Evolutionary conservation across 495 filamentous ascomycete species (phyloP).

Genomic region (Neurospora sublineolata): DNA sequence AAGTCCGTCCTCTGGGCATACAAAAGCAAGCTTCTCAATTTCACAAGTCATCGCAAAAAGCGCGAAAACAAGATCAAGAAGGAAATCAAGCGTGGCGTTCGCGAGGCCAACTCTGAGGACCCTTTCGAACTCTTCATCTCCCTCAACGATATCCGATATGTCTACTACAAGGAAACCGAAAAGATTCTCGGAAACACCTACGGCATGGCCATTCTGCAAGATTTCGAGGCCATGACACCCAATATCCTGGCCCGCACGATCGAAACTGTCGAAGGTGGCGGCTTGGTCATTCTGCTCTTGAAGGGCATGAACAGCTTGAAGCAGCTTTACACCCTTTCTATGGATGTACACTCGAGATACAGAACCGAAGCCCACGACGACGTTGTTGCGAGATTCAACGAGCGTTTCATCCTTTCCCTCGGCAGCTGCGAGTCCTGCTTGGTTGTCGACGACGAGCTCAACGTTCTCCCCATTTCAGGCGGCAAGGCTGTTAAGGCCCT

Average conservation of each 20-base stretch:
- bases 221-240: constrained; percentile 95
- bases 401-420: constrained; percentile 90
- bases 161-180: constrained; percentile 99
- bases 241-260: constrained; percentile 91
- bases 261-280: constrained; percentile 95
- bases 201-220: constrained; percentile 96
- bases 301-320: constrained; percentile 97
- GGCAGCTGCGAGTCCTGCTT: constrained; percentile 90
- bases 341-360: constrained; percentile 97
- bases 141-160: constrained; percentile 93
- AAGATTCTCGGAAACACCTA: constrained; percentile 98
- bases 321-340: constrained; percentile 91
- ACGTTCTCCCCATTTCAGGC: constrained; percentile 93
- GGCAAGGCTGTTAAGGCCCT: constrained; percentile 83
- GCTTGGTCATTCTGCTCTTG: constrained; percentile 76
- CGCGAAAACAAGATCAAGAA: constrained; percentile 95
- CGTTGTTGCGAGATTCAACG: constrained; percentile 93
- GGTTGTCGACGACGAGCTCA: constrained; percentile 95
- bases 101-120: constrained; percentile 91
- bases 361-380: constrained; percentile 94
- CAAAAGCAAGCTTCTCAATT: constrained; percentile 92
- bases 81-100: constrained; percentile 88
- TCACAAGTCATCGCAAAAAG: constrained; percentile 89
- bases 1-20: constrained; percentile 99
- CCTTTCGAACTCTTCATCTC: constrained; percentile 97